phyloP scores from a whole-genome alignment of 495 filamentous ascomycete genomes.

The Pseudomonodictys pantanalensis region DNA sequence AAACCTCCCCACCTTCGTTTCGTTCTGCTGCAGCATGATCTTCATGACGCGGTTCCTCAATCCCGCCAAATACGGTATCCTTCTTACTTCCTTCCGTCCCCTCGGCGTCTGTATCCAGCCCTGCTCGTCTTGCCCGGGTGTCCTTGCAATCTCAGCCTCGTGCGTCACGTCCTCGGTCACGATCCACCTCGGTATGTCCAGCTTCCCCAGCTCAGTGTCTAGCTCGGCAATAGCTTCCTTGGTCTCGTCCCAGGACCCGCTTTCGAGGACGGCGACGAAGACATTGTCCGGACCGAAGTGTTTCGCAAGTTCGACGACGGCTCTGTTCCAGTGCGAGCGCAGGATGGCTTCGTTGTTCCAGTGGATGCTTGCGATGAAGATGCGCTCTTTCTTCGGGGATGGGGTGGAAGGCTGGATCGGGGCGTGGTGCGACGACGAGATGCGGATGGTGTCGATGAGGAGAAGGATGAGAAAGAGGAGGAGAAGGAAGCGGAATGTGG shows the following conservation, averaged over 20 bases:
- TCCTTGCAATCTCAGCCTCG: slow-evolving; percentile 56
- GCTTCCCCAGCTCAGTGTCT: slow-evolving; percentile 51
- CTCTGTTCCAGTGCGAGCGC: slow-evolving; percentile 59
- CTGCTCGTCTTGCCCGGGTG: slow-evolving; percentile 31
- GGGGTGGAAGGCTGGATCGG: too few relatives aligned
- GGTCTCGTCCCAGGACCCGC: slow-evolving; percentile 68
- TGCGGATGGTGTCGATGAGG: too few relatives aligned
- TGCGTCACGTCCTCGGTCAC: slow-evolving; percentile 55
- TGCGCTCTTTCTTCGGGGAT: too few relatives aligned
- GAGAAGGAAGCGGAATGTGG: too few relatives aligned
- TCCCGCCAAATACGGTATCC: slow-evolving; percentile 1
- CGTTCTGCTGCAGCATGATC: neutral
- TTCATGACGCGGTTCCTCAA: neutral
- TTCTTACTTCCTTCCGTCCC: neutral
- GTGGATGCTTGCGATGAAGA: slow-evolving; percentile 66
- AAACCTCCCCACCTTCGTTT: slow-evolving; percentile 42
- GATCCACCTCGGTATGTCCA: slow-evolving; percentile 55
- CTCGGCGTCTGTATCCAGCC: neutral
- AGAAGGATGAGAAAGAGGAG: too few relatives aligned
- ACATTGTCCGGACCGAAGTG: slow-evolving; percentile 62
- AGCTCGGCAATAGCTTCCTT: slow-evolving; percentile 62
- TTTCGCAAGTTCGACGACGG: slow-evolving; percentile 54
- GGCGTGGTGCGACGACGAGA: too few relatives aligned
- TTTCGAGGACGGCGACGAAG: slow-evolving; percentile 67
- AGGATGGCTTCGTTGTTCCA: slow-evolving; percentile 70